These are phyloP conservation scores for Ilyonectria mors-panacis DNA, from an alignment of 2,329 filamentous ascomycete species.

Conservation along the genomic window DNA sequence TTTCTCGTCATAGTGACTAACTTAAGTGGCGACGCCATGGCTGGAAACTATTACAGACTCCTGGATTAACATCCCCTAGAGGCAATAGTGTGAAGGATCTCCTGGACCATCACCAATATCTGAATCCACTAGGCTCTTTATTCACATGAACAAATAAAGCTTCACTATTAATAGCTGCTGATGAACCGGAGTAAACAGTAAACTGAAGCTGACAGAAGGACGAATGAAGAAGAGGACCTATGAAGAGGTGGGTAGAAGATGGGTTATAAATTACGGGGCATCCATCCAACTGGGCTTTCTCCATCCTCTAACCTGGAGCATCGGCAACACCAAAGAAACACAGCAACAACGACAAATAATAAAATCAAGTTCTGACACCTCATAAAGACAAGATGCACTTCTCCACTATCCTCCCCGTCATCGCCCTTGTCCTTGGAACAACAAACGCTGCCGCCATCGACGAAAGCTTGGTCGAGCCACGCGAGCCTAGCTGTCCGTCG, in stretches of 20 bases:
- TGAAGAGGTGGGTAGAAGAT: background rate
- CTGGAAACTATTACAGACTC: too few species aligned
- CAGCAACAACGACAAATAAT: background rate
- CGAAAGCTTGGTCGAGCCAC: background rate
- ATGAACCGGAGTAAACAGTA: background rate
- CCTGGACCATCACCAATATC: too few species aligned
- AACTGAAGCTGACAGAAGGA: background rate
- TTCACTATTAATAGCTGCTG: background rate
- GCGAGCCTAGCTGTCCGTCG: background rate
- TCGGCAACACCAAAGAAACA: background rate
- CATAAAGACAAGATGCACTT: background rate
- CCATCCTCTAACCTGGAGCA: background rate
- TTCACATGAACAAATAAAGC: background rate
- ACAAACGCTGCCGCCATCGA: background rate
- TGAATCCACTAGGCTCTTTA: too few species aligned
- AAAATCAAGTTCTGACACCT: background rate
- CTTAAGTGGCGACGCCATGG: too few species aligned
- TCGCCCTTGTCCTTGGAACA: background rate
- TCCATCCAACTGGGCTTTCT: background rate
- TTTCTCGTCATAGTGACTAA: too few species aligned
- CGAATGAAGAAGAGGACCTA: background rate
- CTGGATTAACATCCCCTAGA: too few species aligned
- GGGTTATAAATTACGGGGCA: background rate
- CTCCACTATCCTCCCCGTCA: background rate
- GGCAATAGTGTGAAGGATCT: too few species aligned